Base-by-base conservation (phyloP, 2,329 filamentous ascomycete species). In the Lecanosticta acicola region DNA sequence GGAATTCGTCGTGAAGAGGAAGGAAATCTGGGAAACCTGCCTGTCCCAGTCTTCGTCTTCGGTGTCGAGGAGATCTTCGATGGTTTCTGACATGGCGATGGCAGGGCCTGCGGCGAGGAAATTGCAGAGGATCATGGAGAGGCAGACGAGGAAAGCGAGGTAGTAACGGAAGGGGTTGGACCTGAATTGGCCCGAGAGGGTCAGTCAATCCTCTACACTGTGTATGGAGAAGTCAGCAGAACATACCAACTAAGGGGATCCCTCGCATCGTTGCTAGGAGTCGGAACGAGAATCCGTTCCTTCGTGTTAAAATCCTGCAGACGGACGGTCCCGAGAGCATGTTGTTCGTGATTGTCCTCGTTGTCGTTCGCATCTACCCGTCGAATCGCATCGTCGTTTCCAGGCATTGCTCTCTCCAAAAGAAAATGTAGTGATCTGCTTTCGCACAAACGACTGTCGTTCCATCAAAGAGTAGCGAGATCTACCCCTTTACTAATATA, bases 71-170 rank as follows among this genome's bases (percentile, higher is more conserved):
- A 77, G 76, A 48, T 70, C 51, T 19, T 68, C 51, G 3, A 75
- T 70, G 3, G 71, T 75, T 2, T 67, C 55, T 9, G 73, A 61
- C 33, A 79, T 72, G 43, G 73, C 74, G 21, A 79, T 71, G 2
- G 71, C 70, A 2, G 76, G 76, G 0, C 69, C 77, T n/a, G 75
- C 77, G 0, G 76, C 75, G 3, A 79, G 62, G 51, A 79, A 79
- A 59, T 79, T 79, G 62, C 70, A 76, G 60, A 79, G 69, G 49
- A 77, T 67, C 66, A 79, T 78, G 42, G 76, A 74, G 3, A 73
- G 49, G 56, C 73, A 78, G 26, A 78, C 68, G 11, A 77, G 61
- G 39, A 64, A 56, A 7, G 75, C 74, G 32, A 73, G 72, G 57
- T 76, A 78, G 49, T 70, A 68, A 41, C 76, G 74, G 52, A 71